Evolutionary conservation across 768 basidiomycete genomes (phyloP), one percentile per base, ranked within the genome.

Genomic region (Rhizopogon rudus): DNA sequence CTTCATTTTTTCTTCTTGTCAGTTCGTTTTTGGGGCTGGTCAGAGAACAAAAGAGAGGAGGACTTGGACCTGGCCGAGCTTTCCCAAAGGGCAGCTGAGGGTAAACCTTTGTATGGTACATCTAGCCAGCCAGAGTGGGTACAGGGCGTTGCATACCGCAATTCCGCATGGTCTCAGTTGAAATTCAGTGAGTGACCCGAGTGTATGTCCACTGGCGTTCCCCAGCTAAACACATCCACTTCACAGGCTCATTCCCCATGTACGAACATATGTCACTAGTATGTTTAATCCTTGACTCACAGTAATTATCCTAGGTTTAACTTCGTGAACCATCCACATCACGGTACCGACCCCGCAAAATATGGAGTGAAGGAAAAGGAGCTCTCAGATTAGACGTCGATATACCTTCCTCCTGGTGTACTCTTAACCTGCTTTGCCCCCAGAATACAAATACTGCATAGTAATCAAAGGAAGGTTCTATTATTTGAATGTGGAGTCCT

Each of bases 1-100:
- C 16, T 41, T 61, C 20, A 62, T 52, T 50, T 48, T 53, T 29
- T 33, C 10, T 33, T 46, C 42, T 52, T 51, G 40, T 10, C 64
- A 93, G 91, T 82, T 67, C 92, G 93, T n/a, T 91, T 96, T 77
- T 94, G 91, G 91, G 93, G 93, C 51, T 95, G 92, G 93, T 74
- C 83, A 6, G 93, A 96, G 73, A 96, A 96, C 73, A 81, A 83
- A 60, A 78, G 82, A 14, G 96, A 98, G 70, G 81, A 88, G 60
- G 81, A 81, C 50, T 78, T 76, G 71, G 96, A 98, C 67, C 65
- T 85, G 40, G 77, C 76, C 14, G 96, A 98, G 70, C 76, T 98
- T 43, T 82, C 81, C 44, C 83, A 88, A 59, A 83, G 83, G 22
- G 87, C 83, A 3, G 73, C 73, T 61, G 82, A 87, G 57, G 95